These are phyloP conservation scores for Lactuca saligna DNA, from an alignment of 129 eudicot genomes.

Conservation along the genomic window DNA sequence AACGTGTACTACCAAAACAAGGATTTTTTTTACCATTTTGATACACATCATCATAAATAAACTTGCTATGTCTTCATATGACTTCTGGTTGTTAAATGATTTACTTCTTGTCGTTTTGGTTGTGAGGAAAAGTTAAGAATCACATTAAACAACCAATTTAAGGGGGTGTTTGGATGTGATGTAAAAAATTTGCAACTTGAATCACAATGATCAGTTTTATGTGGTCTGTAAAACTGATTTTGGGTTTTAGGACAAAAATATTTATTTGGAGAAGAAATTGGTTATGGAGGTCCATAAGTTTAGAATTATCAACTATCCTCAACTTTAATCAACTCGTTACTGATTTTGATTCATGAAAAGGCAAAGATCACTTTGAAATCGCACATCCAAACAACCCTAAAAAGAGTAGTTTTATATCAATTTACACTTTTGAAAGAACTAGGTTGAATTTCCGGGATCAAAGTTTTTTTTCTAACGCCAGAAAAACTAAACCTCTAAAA, in stretches of 20 bases:
- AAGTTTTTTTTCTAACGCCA: background rate
- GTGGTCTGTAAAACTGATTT: too few species aligned
- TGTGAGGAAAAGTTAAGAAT: background rate
- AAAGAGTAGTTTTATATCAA: background rate
- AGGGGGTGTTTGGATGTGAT: too few species aligned
- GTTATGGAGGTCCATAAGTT: background rate
- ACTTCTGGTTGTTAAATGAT: background rate
- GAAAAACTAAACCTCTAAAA: background rate
- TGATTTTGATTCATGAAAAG: background rate
- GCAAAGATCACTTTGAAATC: background rate
- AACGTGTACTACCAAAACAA: background rate
- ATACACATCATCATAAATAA: background rate
- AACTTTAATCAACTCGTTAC: background rate
- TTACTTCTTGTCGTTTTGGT: background rate
- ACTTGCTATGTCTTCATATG: background rate
- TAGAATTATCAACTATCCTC: too few species aligned
- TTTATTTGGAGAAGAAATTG: background rate
- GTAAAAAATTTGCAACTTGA: background rate
- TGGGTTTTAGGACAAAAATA: too few species aligned
- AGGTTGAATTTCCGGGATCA: background rate
- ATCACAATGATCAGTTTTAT: background rate
- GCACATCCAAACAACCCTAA: slow-evolving; percentile 1
- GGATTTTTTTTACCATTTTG: background rate
- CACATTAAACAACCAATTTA: background rate
- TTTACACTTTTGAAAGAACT: background rate